phyloP scores from a whole-genome alignment of 2,329 filamentous ascomycete species.

The Xylaria sp. region DNA sequence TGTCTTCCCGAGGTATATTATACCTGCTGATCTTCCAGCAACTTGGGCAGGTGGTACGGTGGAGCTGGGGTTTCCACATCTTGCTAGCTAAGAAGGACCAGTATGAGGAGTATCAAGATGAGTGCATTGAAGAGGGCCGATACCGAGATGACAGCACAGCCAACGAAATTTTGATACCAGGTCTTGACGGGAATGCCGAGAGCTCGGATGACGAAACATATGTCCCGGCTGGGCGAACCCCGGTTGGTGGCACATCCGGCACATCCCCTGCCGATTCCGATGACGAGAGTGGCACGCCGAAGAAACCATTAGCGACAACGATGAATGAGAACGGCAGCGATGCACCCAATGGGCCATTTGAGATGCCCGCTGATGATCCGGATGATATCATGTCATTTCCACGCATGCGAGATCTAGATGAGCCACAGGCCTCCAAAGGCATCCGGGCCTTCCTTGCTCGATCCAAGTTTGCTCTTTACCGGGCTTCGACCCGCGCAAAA shows the following conservation, averaged over 20 bases:
- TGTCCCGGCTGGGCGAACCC: constrained; percentile 66
- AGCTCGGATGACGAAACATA: constrained; percentile 60
- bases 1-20: constrained; percentile 90
- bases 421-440: constrained; percentile 54
- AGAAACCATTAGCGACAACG: constrained; percentile 48
- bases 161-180: constrained; percentile 58
- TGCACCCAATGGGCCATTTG: constrained; percentile 41
- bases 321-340: constrained; percentile 46
- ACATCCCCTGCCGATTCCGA: constrained; percentile 62
- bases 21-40: constrained; percentile 98
- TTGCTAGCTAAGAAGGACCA: constrained; percentile 85
- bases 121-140: constrained; percentile 66
- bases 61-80: constrained; percentile 98
- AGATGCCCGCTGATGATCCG: constrained; percentile 54
- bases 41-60: constrained; percentile 91
- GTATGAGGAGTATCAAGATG: constrained; percentile 71
- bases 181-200: constrained; percentile 54
- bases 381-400: constrained; percentile 73
- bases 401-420: constrained; percentile 58
- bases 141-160: constrained; percentile 62
- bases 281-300: constrained; percentile 52
- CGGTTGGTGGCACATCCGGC: constrained; percentile 60
- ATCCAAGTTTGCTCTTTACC: constrained; percentile 49
- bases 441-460: constrained; percentile 55
- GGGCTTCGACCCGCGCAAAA: constrained; percentile 33